Evolutionary conservation across 2,329 filamentous ascomycete species (phyloP).

Genomic region (Venturia asperata): DNA sequence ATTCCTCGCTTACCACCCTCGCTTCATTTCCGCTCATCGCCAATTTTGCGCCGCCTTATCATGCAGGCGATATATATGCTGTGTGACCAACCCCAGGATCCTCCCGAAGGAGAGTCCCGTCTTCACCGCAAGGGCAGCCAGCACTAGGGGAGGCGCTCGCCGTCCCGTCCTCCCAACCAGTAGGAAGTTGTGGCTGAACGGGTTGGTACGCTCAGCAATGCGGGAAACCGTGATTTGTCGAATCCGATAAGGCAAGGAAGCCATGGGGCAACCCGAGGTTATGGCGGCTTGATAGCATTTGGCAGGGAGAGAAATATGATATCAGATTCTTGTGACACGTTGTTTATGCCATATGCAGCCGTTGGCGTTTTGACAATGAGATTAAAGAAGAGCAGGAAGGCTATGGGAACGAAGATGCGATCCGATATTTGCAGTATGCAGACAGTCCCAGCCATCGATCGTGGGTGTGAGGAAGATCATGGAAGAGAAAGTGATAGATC

Average conservation of each 20-base stretch:
- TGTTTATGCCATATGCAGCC: background rate
- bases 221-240: background rate
- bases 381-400: background rate
- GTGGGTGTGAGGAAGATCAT: background rate
- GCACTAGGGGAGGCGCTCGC: background rate
- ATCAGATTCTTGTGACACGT: conserved; percentile 3
- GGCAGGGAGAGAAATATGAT: background rate
- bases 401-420: background rate
- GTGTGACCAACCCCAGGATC: conserved; percentile 3
- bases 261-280: background rate
- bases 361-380: background rate
- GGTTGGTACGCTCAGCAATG: background rate
- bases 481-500: background rate
- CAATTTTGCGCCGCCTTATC: background rate
- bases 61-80: conserved; percentile 13
- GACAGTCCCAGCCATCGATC: background rate
- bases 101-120: background rate
- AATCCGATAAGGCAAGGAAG: background rate
- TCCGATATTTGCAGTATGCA: background rate
- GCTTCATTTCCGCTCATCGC: background rate
- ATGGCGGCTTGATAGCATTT: conserved; percentile 5
- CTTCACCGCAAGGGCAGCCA: background rate
- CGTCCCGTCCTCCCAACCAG: background rate
- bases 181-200: background rate
- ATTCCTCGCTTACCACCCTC: background rate